phyloP scores from a whole-genome alignment of 495 filamentous ascomycete genomes.

The Hyaloscypha variabilis region DNA sequence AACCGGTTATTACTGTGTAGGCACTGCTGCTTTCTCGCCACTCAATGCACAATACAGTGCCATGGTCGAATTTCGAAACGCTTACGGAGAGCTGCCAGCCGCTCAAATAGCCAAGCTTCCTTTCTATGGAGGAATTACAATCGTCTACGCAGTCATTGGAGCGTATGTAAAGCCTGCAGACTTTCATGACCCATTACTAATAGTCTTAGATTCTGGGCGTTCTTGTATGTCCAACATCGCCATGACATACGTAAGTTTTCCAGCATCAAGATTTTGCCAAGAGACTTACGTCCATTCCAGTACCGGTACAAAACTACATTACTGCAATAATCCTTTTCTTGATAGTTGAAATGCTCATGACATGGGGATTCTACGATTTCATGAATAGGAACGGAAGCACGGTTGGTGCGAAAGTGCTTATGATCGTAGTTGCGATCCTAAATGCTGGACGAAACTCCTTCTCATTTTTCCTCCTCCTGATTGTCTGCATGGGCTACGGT shows the following conservation, averaged over 20 bases:
- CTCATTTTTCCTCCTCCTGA: slow-evolving; percentile 97
- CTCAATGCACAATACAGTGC: slow-evolving; percentile 67
- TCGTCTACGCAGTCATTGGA: slow-evolving; percentile 88
- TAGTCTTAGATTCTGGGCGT: slow-evolving; percentile 72
- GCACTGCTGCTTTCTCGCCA: slow-evolving; percentile 67
- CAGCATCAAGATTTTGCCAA: neutral
- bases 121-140: slow-evolving; percentile 94
- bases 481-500: slow-evolving; percentile 99
- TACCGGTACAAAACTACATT: slow-evolving; percentile 99
- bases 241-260: slow-evolving; percentile 76
- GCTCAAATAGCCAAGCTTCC: slow-evolving; percentile 96
- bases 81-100: slow-evolving; percentile 93
- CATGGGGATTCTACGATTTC: slow-evolving; percentile 97
- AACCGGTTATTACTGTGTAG: slow-evolving; percentile 96
- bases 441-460: slow-evolving; percentile 96
- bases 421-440: slow-evolving; percentile 87
- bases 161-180: slow-evolving; percentile 48
- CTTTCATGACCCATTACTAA: slow-evolving; percentile 7
- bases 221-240: slow-evolving; percentile 93
- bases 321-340: slow-evolving; percentile 96
- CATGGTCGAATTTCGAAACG: slow-evolving; percentile 89
- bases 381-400: slow-evolving; percentile 88
- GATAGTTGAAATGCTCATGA: slow-evolving; percentile 94
- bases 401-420: slow-evolving; percentile 77
- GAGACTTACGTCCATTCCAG: slow-evolving; percentile 39